These are phyloP conservation scores for Suhomyces emberorum DNA, from an alignment of 805 yeast species.

Conservation along the genomic window DNA sequence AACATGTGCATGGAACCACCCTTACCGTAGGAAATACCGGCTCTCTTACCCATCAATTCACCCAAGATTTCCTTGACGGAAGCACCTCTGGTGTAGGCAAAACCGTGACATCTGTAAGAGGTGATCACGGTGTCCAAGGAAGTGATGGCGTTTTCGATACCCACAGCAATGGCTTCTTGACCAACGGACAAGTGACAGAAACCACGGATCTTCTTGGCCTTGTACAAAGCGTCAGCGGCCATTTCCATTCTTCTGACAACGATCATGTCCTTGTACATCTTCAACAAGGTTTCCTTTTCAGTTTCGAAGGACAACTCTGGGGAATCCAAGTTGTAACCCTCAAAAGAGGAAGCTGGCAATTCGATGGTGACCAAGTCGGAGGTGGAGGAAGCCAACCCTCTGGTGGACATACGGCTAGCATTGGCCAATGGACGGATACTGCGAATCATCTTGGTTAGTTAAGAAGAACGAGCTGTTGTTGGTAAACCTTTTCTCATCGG, in stretches of 20 bases:
- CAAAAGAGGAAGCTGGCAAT: constrained; percentile 79
- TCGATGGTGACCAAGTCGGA: constrained; percentile 47
- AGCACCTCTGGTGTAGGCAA: constrained; percentile 95
- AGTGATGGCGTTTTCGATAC: constrained; percentile 92
- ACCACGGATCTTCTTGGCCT: constrained; percentile 98
- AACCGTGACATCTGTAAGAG: constrained; percentile 98
- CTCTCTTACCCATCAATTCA: constrained; percentile 94
- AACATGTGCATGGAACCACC: constrained; percentile 99
- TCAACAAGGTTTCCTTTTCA: constrained; percentile 72
- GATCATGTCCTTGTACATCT: constrained; percentile 97
- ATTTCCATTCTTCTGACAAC: constrained; percentile 95
- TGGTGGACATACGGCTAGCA: constrained; percentile 19
- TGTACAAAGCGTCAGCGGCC: constrained; percentile 97
- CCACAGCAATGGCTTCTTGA: constrained; percentile 98
- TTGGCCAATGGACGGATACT: constrained; percentile 15
- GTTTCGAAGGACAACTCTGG: constrained; percentile 76
- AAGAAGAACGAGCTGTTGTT: neutral
- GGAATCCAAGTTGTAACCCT: constrained; percentile 69
- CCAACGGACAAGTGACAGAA: constrained; percentile 98
- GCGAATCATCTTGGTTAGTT: constrained; percentile 15
- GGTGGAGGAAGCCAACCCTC: constrained; percentile 34
- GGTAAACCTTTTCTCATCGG: constrained; percentile 9
- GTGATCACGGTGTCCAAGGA: constrained; percentile 87
- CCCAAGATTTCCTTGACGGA: constrained; percentile 87
- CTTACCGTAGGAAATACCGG: constrained; percentile 94